These are phyloP conservation scores for Collybiopsis confluens DNA, from an alignment of 768 basidiomycete genomes.

Conservation along the genomic window DNA sequence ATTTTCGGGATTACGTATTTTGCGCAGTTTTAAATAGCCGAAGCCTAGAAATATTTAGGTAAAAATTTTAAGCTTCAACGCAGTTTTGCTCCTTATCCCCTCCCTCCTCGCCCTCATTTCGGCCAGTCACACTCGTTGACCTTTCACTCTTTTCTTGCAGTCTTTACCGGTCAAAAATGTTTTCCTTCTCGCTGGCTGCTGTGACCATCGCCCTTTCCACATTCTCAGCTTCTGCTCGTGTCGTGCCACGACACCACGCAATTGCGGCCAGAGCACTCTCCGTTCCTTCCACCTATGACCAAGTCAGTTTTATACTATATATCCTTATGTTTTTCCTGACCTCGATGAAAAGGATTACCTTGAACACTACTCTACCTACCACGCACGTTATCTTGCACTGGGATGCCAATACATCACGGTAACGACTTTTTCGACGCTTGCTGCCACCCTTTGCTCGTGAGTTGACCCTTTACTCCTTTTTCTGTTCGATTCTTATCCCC, in stretches of 20 bases:
- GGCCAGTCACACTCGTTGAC: not conserved
- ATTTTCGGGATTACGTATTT: too few species aligned
- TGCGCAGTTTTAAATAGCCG: too few species aligned
- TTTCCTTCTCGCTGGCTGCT: constrained; percentile 29
- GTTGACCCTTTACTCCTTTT: constrained; percentile 15
- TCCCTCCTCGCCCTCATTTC: not conserved
- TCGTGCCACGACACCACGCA: constrained; percentile 29
- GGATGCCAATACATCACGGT: constrained; percentile 42
- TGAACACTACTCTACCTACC: constrained; percentile 53
- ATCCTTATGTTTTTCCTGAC: too few species aligned
- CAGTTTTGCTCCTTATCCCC: not conserved
- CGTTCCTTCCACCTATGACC: constrained; percentile 32
- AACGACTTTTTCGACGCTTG: constrained; percentile 61
- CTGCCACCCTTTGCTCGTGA: constrained; percentile 66
- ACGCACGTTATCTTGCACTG: constrained; percentile 58
- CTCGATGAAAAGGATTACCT: too few species aligned
- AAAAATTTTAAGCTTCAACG: too few species aligned
- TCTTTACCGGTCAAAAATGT: constrained; percentile 13
- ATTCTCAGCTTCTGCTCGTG: constrained; percentile 23
- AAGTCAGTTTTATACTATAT: too few species aligned
- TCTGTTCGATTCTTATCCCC: not conserved
- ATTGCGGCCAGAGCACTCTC: constrained; percentile 25
- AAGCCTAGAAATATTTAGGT: too few species aligned
- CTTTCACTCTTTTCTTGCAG: not conserved
- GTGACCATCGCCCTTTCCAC: constrained; percentile 32